Evolutionary conservation across 768 basidiomycete genomes (phyloP).

Genomic region (Mycena filopes): DNA sequence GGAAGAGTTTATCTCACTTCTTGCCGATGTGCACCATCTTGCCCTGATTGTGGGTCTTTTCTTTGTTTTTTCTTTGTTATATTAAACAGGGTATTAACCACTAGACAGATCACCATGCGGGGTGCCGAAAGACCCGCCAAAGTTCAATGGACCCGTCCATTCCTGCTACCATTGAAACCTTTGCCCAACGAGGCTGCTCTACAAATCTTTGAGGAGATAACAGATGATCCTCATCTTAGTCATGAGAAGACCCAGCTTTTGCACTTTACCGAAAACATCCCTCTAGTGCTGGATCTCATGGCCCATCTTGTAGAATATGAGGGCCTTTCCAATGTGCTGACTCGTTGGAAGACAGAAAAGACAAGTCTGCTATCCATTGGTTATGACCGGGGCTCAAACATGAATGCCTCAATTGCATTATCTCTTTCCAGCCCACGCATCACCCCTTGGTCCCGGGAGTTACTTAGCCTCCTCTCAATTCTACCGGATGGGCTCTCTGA

Average conservation of each 20-base stretch:
- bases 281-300: no score
- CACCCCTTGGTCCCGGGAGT: not conserved
- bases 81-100: no score
- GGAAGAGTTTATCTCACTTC: not conserved
- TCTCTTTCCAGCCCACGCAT: not conserved
- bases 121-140: not conserved
- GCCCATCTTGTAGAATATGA: no score
- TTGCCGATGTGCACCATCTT: not conserved
- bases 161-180: not conserved
- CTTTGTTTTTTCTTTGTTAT: not conserved
- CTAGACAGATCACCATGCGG: not conserved
- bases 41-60: not conserved
- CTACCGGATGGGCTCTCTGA: not conserved
- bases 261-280: no score
- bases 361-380: not conserved
- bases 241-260: no score
- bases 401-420: not conserved
- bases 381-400: not conserved
- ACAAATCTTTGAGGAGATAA: not conserved
- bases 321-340: not conserved
- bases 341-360: not conserved
- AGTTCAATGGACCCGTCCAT: not conserved
- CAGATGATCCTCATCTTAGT: no score
- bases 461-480: not conserved
- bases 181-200: not conserved